Base-by-base conservation (phyloP, 495 filamentous ascomycete species). In the Aspergillus ellipticus region DNA sequence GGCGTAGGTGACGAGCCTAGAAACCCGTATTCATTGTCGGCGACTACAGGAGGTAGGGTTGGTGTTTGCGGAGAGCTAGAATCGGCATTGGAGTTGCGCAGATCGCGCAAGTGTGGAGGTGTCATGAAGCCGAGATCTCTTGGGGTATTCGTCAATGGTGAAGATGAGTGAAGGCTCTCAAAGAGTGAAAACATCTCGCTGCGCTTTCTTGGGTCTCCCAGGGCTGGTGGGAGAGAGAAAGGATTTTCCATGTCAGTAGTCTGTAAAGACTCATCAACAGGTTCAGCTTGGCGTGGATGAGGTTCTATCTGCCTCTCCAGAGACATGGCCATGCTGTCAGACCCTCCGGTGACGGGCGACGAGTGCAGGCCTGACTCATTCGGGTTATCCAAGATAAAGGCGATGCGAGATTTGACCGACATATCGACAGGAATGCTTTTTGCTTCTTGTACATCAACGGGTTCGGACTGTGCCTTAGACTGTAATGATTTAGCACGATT, bases 1-100 rank as follows among this genome's bases (percentile, higher is more conserved):
- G 90, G 89, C 0, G 90, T 95, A 1, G 91, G 91, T 8, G 91
- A 94, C n/a, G 89, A 95, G 3, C 82, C 83, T 41, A 93, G 75
- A 60, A 83, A 89, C 15, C 83, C 80, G 66, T 88, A 81, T 64
- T 85, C 61, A 61, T 73, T 63, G 48, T 77, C 62, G 24, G 63
- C 53, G 42, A 69, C 50, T n/a, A 63, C 62, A 11, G 68, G 60
- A n/a, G 70, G 68, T 7, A 82, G 66, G 15, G 70, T 79, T 15
- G 81, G 81, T 13, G 82, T 83, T 39, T 73, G 63, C 3, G 75
- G 73, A 16, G 74, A 70, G 46, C 65, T 71, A 47, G 51, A 49
- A 1, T 56, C 54, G 15, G 56, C 51, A 17, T 58, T 64, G 11
- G 50, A 60, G 29, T 63, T 59, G 26, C 49, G 63, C 16, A 71